phyloP scores from a whole-genome alignment of 163 green algal species.

The Scenedesmus sp. region DNA sequence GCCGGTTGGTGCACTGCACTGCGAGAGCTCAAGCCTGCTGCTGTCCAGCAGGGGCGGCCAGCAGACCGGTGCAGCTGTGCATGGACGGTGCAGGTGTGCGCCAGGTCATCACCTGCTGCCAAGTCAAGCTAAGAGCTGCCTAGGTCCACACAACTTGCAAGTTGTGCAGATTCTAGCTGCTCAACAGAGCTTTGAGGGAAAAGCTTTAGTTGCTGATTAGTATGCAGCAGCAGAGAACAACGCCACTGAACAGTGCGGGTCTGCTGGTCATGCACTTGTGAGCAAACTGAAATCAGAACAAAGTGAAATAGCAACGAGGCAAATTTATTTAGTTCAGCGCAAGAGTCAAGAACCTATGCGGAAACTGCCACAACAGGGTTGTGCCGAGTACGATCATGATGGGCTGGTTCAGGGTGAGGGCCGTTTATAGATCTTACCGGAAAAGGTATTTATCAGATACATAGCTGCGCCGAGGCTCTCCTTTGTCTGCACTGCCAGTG shows the following conservation, averaged over 20 bases:
- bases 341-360: too few relatives aligned
- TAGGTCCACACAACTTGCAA: not conserved
- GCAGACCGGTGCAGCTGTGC: not conserved
- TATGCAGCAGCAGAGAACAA: not conserved
- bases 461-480: not conserved
- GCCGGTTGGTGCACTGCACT: not conserved
- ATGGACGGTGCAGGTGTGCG: not conserved
- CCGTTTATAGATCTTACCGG: not conserved
- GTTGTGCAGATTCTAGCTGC: too few relatives aligned
- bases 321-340: too few relatives aligned
- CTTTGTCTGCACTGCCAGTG: not conserved
- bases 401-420: too few relatives aligned
- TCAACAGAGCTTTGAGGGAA: not conserved
- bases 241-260: not conserved
- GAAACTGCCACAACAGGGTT: slow-evolving; percentile 5
- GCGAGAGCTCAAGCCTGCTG: not conserved
- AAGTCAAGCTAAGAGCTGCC: not conserved
- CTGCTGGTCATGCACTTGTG: not conserved
- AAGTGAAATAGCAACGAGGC: not conserved
- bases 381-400: not conserved
- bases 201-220: not conserved
- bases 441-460: not conserved
- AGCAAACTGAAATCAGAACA: not conserved
- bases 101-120: not conserved
- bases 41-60: not conserved